Conservation (phyloP, 192 early-diverging fungal genomes). For the Backusella liffmaniae region DNA sequence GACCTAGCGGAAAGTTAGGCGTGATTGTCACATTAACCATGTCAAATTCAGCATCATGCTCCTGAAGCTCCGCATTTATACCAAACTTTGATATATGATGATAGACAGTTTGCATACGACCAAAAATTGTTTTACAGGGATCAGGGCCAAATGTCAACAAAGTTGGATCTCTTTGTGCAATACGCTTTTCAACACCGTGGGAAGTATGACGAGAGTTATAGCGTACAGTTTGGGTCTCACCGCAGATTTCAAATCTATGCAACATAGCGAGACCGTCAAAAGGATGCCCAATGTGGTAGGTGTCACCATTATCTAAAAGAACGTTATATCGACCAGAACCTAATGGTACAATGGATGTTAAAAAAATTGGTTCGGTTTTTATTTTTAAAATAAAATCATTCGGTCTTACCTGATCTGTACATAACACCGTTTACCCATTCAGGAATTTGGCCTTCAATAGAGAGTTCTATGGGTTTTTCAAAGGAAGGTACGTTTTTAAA, state of each 20-base stretch:
- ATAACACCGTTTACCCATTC: constrained; percentile 34
- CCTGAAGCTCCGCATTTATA: constrained; percentile 17
- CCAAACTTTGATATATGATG: constrained; percentile 32
- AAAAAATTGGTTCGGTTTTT: not conserved
- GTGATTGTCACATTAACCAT: constrained; percentile 42
- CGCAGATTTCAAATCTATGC: constrained; percentile 31
- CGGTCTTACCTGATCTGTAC: constrained; percentile 29
- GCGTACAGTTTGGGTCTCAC: constrained; percentile 14
- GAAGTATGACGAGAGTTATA: constrained; percentile 39
- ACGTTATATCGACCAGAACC: constrained; percentile 37
- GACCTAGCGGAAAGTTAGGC: constrained; percentile 38
- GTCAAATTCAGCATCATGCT: constrained; percentile 37
- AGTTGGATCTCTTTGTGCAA: constrained; percentile 29
- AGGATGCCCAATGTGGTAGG: constrained; percentile 35
- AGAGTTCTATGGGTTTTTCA: not conserved
- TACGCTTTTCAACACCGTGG: constrained; percentile 33
- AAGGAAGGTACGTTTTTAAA: constrained; percentile 33
- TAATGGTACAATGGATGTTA: not conserved
- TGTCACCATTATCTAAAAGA: constrained; percentile 32
- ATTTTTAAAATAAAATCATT: not conserved
- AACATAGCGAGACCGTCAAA: constrained; percentile 43
- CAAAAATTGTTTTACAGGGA: constrained; percentile 35
- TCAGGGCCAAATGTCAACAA: constrained; percentile 42
- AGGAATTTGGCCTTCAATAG: constrained; percentile 26
- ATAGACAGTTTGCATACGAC: constrained; percentile 32